Evolutionary conservation across 805 yeast genomes (phyloP).

Genomic region (Saccharomycopsis sp.): DNA sequence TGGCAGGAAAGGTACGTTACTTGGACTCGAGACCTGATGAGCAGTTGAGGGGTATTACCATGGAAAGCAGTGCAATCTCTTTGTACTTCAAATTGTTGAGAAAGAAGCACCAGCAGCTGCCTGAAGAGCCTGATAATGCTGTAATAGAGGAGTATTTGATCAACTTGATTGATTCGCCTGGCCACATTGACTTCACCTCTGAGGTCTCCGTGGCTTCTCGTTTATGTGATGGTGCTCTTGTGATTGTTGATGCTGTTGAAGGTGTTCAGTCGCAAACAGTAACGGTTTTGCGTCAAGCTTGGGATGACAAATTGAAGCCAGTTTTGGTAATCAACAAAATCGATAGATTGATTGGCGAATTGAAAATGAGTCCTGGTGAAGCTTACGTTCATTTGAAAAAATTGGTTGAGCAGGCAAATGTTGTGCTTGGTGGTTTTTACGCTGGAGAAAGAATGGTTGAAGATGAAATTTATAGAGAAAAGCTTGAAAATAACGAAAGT

Average conservation of each 20-base stretch:
- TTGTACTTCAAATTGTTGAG: slow-evolving; percentile 71
- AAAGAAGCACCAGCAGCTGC: slow-evolving; percentile 39
- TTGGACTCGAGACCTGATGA: slow-evolving; percentile 94
- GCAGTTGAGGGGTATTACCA: slow-evolving; percentile 91
- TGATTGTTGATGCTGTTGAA: slow-evolving; percentile 92
- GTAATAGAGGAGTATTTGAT: slow-evolving; percentile 70
- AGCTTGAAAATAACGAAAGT: slow-evolving; percentile 33
- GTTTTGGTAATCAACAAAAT: slow-evolving; percentile 83
- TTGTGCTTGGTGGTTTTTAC: slow-evolving; percentile 85
- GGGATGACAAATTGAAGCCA: slow-evolving; percentile 88
- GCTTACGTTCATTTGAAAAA: slow-evolving; percentile 75
- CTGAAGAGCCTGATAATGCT: slow-evolving; percentile 25
- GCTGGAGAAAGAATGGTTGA: slow-evolving; percentile 91
- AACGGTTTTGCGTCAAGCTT: slow-evolving; percentile 87
- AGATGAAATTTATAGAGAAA: slow-evolving; percentile 68
- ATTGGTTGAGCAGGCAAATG: slow-evolving; percentile 86
- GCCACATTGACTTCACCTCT: slow-evolving; percentile 95
- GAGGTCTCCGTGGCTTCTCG: slow-evolving; percentile 96
- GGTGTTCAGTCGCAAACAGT: slow-evolving; percentile 98
- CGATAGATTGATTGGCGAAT: slow-evolving; percentile 75
- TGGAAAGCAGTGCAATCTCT: slow-evolving; percentile 95
- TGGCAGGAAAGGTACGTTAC: slow-evolving; percentile 93
- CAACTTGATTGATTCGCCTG: slow-evolving; percentile 95
- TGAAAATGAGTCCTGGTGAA: slow-evolving; percentile 73
- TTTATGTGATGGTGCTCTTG: slow-evolving; percentile 93